Evolutionary conservation across 2,329 filamentous ascomycete species (phyloP), one percentile per base, ranked within the genome.

Genomic region (Lecanoromycetidae sp.): DNA sequence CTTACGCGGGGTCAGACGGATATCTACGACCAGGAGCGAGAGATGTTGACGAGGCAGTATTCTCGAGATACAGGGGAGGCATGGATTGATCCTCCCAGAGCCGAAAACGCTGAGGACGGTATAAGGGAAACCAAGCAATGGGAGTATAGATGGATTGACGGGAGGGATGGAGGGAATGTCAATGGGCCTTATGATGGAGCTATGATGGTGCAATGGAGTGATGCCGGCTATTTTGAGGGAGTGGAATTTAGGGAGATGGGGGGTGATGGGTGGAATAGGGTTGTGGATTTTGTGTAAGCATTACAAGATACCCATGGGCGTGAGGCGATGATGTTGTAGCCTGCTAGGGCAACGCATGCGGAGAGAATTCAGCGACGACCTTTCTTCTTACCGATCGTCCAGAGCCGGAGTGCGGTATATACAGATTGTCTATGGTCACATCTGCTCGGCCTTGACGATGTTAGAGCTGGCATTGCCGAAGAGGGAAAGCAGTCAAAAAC

Each of bases 71-170:
- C 87, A 0, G 88, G 88, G 27, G 87, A 94, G 57, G 77, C 83
- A 7, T 98, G 91, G 91, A 68, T 74, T 44, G 76, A 79, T 34
- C 68, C 70, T 5, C 58, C 66, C 5, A 46, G 54, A 37, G 50
- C 39, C n/a, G 41, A 45, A 30, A 48, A 53, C 20, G 48, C 57
- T 44, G 15, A 52, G 37, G 40, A 67, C 57, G 51, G 34, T 22
- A 27, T 23, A 5, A 46, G 46, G 29, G 54, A 58, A 9, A 50
- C 57, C 1, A 66, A 66, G 29, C 75, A 77, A 71, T 98, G 90
- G 88, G 85, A 96, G 64, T 98, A 87, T 62, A 76, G 86, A 49
- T 98, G 91, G 91, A 81, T 79, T 32, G 87, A 94, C 61, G 86
- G 85, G 15, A 75, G 87, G 33, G 90, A 94, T 59, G 83, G 78